Evolutionary conservation across 169 alveolate species (phyloP).

Genomic region (Eimeria sp.): DNA sequence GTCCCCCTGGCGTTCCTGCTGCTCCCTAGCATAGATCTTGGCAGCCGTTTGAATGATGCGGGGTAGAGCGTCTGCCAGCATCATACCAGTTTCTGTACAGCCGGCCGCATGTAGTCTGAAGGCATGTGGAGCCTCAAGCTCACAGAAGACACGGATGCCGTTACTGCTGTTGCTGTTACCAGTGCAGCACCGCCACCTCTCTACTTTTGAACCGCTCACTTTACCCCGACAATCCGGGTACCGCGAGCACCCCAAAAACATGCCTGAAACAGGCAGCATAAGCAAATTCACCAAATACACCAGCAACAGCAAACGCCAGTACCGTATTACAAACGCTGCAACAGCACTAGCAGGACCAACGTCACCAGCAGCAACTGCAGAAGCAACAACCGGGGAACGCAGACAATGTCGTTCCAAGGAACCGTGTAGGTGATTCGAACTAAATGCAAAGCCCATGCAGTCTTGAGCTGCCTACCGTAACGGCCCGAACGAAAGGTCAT

Average conservation of each 20-base stretch:
- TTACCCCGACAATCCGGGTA: conserved; percentile 78
- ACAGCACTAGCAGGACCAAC: conserved; percentile 5
- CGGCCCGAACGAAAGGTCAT: conserved; percentile 78
- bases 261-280: conserved; percentile 48
- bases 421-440: background rate
- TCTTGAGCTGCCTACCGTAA: conserved; percentile 35
- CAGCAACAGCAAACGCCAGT: background rate
- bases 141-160: conserved; percentile 50
- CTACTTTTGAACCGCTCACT: conserved; percentile 66
- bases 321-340: background rate
- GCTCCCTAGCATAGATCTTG: conserved; percentile 22
- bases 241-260: conserved; percentile 71
- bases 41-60: conserved; percentile 62
- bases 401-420: background rate
- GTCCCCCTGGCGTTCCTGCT: conserved; percentile 45
- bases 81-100: conserved; percentile 67
- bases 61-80: conserved; percentile 66
- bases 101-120: conserved; percentile 81
- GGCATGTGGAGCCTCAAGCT: conserved; percentile 63
- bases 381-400: background rate
- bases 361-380: background rate
- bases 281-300: background rate
- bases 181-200: conserved; percentile 76
- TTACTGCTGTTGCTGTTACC: conserved; percentile 11
- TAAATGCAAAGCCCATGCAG: background rate